Evolutionary conservation across 208 protist species (phyloP), one percentile per base, ranked within the genome.

Genomic region (Sergeia podlipaevii): DNA sequence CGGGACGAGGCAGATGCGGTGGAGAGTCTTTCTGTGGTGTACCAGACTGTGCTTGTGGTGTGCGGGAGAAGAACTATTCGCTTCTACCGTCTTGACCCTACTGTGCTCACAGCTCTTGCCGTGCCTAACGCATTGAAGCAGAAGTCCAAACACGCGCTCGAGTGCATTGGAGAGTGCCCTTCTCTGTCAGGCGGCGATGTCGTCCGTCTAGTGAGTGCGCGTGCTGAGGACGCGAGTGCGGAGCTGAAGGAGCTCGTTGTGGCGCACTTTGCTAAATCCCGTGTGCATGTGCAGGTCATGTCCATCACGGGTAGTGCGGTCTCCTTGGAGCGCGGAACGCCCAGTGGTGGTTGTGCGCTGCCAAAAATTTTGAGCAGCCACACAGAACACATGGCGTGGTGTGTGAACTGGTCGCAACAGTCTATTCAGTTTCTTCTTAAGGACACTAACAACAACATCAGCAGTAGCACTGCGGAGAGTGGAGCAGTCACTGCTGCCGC

Each of bases 331-430:
- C 55, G 64, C 18, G 24, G 23, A 3, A 77, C 42, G 4, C 26
- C 47, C 4, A 32, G 38, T n/a, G 38, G 33, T 0, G 73, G 73
- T 8, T 36, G 71, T 8, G 30, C 52, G 17, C 50, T 76, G 38
- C 65, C 73, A 2, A 11, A 49, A 13, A 28, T 52, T 4, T 20
- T 44, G 24, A 17, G 1, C 18, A 50, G 0, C 24, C 52, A n/a
- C 6, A 20, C 41, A 2, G 41, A 54, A 30, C 29, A 54, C 32
- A 4, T 50, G 4, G 44, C 53, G 18, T 79, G 72, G 73, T 30
- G 63, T 1, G 57, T 76, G 47, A 62, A 68, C 41, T 80, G 73
- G 73, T 17, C 27, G 13, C 32, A 49, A 2, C 52, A 60, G 59
- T 38, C 34, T n/a, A n/a, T 38, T 38, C 13, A 11, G 34, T 38